phyloP scores from a whole-genome alignment of 1,284 basidiomycete genomes.

The Tilletia indica region DNA sequence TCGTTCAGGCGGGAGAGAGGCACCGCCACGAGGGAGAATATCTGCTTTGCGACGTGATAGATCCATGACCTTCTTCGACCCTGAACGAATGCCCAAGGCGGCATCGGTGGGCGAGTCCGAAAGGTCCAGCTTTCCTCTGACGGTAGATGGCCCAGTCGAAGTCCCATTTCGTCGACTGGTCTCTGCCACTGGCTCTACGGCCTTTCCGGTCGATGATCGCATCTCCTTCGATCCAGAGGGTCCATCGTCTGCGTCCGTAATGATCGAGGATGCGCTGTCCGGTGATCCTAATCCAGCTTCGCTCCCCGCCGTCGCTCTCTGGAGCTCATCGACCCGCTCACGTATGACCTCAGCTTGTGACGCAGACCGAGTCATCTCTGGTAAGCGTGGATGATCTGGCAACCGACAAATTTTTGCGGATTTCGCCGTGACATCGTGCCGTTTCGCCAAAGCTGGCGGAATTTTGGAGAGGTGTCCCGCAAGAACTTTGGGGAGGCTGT shows the following conservation, averaged over 20 bases:
- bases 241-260: neutral
- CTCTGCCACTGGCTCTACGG: too few species aligned
- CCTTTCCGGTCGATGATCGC: too few species aligned
- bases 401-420: neutral
- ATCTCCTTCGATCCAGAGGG: neutral
- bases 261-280: neutral
- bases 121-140: too few species aligned
- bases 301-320: neutral
- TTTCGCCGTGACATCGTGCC: neutral
- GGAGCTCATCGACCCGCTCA: slow-evolving; percentile 6
- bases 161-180: too few species aligned
- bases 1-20: too few species aligned
- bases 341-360: slow-evolving; percentile 7
- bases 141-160: too few species aligned
- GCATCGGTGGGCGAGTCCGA: too few species aligned
- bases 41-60: too few species aligned
- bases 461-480: neutral
- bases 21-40: too few species aligned
- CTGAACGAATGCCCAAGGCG: too few species aligned
- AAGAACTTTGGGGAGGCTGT: neutral
- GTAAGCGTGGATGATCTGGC: neutral
- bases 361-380: neutral
- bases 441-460: neutral
- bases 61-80: too few species aligned
- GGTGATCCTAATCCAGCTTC: neutral